Percentiles rank a stretch among this genome's conserved stretches.
Evolutionary conservation across 352 stramenopile genomes (phyloP).

Genomic region (Phytopythium aichiense): DNA sequence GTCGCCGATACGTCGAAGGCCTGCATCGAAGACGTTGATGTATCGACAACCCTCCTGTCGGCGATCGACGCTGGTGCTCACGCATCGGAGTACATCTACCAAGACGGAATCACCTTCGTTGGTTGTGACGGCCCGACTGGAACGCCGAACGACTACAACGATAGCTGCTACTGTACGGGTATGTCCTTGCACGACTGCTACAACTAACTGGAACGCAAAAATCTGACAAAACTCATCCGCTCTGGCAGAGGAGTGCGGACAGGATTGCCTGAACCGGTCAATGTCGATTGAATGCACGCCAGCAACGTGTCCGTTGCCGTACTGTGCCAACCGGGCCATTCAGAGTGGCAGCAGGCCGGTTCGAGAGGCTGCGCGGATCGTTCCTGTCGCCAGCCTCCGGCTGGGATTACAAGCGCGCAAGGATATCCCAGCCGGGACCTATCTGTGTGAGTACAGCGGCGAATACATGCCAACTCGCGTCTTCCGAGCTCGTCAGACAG

Average conservation of each 20-base stretch:
- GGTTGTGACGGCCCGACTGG: too few species aligned
- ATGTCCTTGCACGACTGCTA: too few species aligned
- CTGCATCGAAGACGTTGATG: too few species aligned
- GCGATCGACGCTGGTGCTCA: too few species aligned
- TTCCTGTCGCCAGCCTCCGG: too few species aligned
- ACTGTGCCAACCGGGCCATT: background rate
- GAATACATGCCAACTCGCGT: background rate
- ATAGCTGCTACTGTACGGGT: background rate
- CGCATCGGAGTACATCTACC: too few species aligned
- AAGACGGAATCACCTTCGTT: background rate
- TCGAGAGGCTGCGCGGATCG: too few species aligned
- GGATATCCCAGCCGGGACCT: background rate
- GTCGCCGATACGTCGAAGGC: too few species aligned
- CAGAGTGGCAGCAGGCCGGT: background rate
- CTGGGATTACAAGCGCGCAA: background rate
- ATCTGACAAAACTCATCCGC: too few species aligned
- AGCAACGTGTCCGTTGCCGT: background rate
- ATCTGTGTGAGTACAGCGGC: background rate
- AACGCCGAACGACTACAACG: too few species aligned
- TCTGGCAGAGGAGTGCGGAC: background rate
- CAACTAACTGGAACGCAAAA: too few species aligned
- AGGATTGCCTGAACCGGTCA: background rate
- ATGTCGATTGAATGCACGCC: background rate
- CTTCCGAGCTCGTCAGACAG: background rate
- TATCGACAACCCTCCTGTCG: too few species aligned